Base-by-base conservation (phyloP, 2,329 filamentous ascomycete species). In the Xylariales sp. region DNA sequence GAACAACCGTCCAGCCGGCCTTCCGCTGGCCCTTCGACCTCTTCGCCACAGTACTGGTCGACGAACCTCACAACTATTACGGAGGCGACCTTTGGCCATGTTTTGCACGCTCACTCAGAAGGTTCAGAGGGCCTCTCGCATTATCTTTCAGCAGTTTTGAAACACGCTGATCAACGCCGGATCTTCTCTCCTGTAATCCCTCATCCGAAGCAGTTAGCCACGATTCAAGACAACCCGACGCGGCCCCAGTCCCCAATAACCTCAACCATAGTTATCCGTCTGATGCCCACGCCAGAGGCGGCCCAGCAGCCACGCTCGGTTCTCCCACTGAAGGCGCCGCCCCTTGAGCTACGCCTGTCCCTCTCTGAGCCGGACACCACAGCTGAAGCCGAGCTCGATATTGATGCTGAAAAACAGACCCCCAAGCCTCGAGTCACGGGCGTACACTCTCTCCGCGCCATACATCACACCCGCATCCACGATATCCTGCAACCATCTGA, bases 51-150 rank as follows among this genome's bases (percentile, higher is more conserved):
- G n/a, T n/a, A n/a, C 33, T 60, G 57, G 53, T 54, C 44, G 7
- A 33, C 37, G 12, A 40, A 16, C 30, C 40, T 34, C 17, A 42
- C 14, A 37, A 56, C 45, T 31, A 50, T 41, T 7, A 65, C 67
- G 2, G 54, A 50, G 3, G 72, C 72, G 10, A 59, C 62, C 3
- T 79, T 79, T 46, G 76, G 76, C 14, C 68, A 74, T 37, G 44
- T 78, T 23, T 62, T 79, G 16, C 50, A 56, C 24, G 33, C 40
- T 45, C 21, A 25, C 31, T 15, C 40, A n/a, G n/a, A n/a, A n/a
- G n/a, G n/a, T n/a, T n/a, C n/a, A n/a, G n/a, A n/a, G n/a, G n/a
- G n/a, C n/a, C n/a, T n/a, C n/a, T n/a, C n/a, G n/a, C n/a, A n/a
- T n/a, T n/a, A n/a, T n/a, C n/a, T 52, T 5, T 37, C 54, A 18